phyloP scores from a whole-genome alignment of 2,329 filamentous ascomycete species.

The Cylindrodendrum hubeiense region DNA sequence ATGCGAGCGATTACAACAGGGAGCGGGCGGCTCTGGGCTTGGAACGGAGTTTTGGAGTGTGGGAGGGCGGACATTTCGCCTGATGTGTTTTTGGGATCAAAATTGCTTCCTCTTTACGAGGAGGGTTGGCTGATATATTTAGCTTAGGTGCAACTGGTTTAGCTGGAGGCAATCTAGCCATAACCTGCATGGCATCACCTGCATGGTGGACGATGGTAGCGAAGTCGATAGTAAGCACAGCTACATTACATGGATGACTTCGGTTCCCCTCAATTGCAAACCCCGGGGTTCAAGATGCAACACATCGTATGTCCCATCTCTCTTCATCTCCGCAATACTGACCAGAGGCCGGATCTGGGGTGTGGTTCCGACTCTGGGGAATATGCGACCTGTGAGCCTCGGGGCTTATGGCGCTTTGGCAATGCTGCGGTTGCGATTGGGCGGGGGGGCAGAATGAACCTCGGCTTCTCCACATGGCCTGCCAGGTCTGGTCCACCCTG shows the following conservation, averaged over 20 bases:
- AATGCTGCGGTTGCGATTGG: constrained; percentile 42
- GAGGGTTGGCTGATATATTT: background rate
- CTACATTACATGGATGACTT: background rate
- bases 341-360: background rate
- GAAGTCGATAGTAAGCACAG: background rate
- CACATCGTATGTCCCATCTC: background rate
- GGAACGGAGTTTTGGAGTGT: constrained; percentile 40
- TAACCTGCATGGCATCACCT: too few relatives aligned
- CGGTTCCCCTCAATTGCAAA: too few relatives aligned
- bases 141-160: too few relatives aligned
- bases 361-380: constrained; percentile 7
- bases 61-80: constrained; percentile 15
- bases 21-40: background rate
- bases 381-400: constrained; percentile 23
- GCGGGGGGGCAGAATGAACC: constrained; percentile 16
- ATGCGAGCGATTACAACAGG: constrained; percentile 15
- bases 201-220: background rate
- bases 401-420: constrained; percentile 32
- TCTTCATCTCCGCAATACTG: background rate
- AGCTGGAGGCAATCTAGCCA: background rate
- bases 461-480: constrained; percentile 41
- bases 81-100: background rate
- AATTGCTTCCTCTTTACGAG: background rate
- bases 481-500: background rate
- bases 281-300: background rate